Conservation (phyloP, 225 moss, liverwort and hornwort genomes). For the Anthoceros angustus region DNA sequence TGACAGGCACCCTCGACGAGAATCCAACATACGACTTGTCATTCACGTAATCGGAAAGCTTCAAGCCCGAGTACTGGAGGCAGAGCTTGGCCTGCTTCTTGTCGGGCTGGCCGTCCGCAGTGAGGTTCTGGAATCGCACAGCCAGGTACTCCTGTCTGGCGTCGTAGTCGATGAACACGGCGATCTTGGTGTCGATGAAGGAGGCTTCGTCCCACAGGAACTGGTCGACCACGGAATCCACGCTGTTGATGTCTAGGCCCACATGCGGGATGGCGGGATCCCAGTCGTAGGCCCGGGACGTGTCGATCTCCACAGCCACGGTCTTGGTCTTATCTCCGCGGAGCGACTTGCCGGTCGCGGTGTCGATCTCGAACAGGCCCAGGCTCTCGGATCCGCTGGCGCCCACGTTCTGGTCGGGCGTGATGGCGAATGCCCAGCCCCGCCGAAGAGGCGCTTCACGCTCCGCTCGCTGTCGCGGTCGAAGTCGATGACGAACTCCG, state of each 20-base stretch:
- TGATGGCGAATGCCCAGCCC: conserved; percentile 31
- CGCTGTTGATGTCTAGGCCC: conserved; percentile 41
- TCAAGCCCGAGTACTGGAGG: conserved; percentile 14
- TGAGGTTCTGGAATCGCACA: conserved; percentile 32
- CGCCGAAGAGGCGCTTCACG: conserved; percentile 23
- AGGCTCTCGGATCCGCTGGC: conserved; percentile 22
- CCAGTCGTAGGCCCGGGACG: conserved; percentile 12
- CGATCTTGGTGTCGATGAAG: conserved; percentile 22
- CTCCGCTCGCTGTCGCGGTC: conserved; percentile 20
- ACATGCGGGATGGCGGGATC: conserved; percentile 22
- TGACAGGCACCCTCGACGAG: conserved; percentile 11
- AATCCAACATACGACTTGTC: conserved; percentile 15
- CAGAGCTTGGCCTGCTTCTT: conserved; percentile 23
- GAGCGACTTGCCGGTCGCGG: conserved; percentile 18
- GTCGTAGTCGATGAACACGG: conserved; percentile 34
- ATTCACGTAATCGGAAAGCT: conserved; percentile 17
- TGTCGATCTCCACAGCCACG: conserved; percentile 43
- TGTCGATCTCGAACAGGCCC: conserved; percentile 30
- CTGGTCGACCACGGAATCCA: conserved; percentile 30
- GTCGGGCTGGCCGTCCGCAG: conserved; percentile 20
- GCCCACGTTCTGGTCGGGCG: conserved; percentile 16
- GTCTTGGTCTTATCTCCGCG: conserved; percentile 16
- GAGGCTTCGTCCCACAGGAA: conserved; percentile 27
- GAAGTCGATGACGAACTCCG: conserved; percentile 28
- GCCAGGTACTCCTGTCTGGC: conserved; percentile 20